Percentiles rank a stretch among this genome's conserved stretches.
phyloP scores from a whole-genome alignment of 192 early-diverging fungal species.

The Coemansia sp. region DNA sequence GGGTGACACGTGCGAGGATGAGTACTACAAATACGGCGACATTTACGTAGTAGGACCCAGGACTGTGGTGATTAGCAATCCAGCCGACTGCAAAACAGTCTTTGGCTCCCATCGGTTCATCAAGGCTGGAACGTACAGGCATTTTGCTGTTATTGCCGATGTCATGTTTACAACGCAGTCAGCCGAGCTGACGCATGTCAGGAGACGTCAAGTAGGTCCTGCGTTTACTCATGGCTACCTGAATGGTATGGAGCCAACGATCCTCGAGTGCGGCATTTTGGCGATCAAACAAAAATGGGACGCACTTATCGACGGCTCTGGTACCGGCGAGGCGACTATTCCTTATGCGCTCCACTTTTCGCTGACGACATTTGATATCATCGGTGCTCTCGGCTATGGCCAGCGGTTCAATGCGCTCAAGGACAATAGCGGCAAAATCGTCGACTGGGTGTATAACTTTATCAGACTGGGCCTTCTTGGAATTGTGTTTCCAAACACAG shows the following conservation, averaged over 20 bases:
- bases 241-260: constrained; percentile 31
- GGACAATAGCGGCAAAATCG: constrained; percentile 19
- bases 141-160: constrained; percentile 7
- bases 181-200: constrained; percentile 15
- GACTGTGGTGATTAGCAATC: constrained; percentile 22
- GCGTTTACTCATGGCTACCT: constrained; percentile 30
- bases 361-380: constrained; percentile 30
- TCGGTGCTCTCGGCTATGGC: constrained; percentile 38
- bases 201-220: constrained; percentile 30
- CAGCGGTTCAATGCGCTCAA: constrained; percentile 33
- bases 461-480: constrained; percentile 19
- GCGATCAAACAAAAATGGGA: constrained; percentile 35
- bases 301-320: neutral
- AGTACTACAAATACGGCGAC: constrained; percentile 33
- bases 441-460: constrained; percentile 25
- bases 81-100: constrained; percentile 15
- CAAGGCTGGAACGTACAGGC: constrained; percentile 24
- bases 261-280: constrained; percentile 26
- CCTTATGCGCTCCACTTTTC: constrained; percentile 29
- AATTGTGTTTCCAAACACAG: neutral
- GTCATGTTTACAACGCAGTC: constrained; percentile 28
- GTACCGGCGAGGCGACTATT: constrained; percentile 2
- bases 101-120: constrained; percentile 15
- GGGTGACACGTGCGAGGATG: constrained; percentile 9
- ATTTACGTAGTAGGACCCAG: constrained; percentile 26